phyloP scores from a whole-genome alignment of 192 early-diverging fungal genomes.

The Coemansia asiatica region DNA sequence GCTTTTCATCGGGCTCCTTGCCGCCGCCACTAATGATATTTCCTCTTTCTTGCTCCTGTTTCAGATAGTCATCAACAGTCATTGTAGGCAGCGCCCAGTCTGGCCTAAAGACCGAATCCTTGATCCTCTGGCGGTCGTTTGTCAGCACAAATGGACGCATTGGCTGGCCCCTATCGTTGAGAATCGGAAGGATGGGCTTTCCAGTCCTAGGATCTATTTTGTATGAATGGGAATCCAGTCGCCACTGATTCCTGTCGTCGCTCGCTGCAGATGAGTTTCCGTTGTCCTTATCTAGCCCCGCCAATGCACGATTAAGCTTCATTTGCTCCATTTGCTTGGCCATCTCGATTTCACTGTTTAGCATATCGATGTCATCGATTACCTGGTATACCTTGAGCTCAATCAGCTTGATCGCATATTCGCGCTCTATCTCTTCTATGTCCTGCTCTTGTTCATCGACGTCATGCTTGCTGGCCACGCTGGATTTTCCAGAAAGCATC shows the following conservation, averaged over 20 bases:
- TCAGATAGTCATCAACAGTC: conserved; percentile 92
- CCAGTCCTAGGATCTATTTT: conserved; percentile 22
- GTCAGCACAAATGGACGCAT: conserved; percentile 89
- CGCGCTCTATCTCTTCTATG: conserved; percentile 76
- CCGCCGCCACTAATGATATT: conserved; percentile 88
- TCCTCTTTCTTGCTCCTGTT: conserved; percentile 81
- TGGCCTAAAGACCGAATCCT: conserved; percentile 80
- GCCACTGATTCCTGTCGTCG: conserved; percentile 31
- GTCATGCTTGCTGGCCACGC: background rate
- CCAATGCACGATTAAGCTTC: conserved; percentile 26
- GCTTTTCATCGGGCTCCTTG: conserved; percentile 68
- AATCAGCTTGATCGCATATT: conserved; percentile 70
- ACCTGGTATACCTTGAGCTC: conserved; percentile 71
- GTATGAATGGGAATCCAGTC: conserved; percentile 57
- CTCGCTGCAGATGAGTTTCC: background rate
- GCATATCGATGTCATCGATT: conserved; percentile 65
- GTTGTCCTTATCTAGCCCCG: conserved; percentile 9
- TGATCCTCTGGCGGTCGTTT: conserved; percentile 68
- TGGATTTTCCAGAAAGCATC: conserved; percentile 57
- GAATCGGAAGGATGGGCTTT: conserved; percentile 13
- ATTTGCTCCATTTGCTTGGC: conserved; percentile 70
- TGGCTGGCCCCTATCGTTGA: conserved; percentile 52
- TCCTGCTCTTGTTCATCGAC: conserved; percentile 50
- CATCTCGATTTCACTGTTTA: conserved; percentile 79
- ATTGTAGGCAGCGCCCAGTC: conserved; percentile 91